These are phyloP conservation scores for Pythium apleroticum DNA, from an alignment of 352 stramenopile genomes.

Conservation along the genomic window DNA sequence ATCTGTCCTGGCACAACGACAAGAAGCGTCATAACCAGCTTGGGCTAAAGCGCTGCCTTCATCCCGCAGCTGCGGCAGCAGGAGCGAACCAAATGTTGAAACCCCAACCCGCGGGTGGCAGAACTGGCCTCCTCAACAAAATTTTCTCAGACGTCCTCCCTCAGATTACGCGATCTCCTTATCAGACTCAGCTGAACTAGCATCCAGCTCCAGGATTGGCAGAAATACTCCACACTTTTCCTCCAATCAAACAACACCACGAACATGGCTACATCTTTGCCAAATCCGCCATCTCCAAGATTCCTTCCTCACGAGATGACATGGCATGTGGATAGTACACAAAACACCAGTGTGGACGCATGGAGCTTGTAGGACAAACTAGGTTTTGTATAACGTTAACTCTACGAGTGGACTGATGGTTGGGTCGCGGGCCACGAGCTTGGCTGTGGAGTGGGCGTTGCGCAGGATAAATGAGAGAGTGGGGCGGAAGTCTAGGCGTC, in stretches of 20 bases:
- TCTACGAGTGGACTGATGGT: slow-evolving; percentile 13
- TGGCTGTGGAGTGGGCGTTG: neutral
- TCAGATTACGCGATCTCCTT: slow-evolving; percentile 13
- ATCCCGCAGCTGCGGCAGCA: slow-evolving; percentile 2
- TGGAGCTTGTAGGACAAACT: slow-evolving; percentile 10
- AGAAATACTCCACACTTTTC: neutral
- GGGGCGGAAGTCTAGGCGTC: neutral
- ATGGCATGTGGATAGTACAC: too few species aligned
- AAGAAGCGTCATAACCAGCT: neutral
- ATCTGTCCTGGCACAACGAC: neutral
- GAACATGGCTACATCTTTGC: neutral
- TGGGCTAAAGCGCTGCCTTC: neutral
- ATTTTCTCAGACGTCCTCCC: neutral
- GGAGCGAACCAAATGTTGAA: slow-evolving; percentile 4
- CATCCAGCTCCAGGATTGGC: neutral
- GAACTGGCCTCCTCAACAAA: neutral
- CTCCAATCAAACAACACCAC: neutral
- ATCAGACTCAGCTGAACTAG: neutral
- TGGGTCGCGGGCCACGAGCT: neutral
- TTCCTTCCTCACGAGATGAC: too few species aligned
- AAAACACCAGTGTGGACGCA: too few species aligned
- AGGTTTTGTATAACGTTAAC: slow-evolving; percentile 18
- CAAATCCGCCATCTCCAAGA: too few species aligned
- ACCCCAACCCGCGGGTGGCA: slow-evolving; percentile 15
- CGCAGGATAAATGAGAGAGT: slow-evolving; percentile 22